These are phyloP conservation scores for Alopecurus myosuroides DNA, from an alignment of 176 grass and related monocot species.

Conservation along the genomic window DNA sequence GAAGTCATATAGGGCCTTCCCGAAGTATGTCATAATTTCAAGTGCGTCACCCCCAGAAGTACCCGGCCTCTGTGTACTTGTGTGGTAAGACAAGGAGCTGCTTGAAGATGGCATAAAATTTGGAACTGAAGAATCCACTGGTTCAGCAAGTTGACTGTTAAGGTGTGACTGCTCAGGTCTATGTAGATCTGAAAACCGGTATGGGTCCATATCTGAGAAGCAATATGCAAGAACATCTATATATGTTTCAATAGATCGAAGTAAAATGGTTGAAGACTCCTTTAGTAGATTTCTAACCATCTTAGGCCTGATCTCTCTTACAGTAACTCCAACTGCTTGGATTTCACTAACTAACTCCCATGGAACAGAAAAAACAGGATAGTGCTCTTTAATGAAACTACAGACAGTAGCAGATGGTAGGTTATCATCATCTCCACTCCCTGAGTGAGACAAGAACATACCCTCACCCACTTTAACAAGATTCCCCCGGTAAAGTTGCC, in stretches of 20 bases:
- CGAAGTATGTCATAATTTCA: constrained; percentile 94
- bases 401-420: constrained; percentile 81
- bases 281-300: constrained; percentile 91
- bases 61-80: constrained; percentile 34
- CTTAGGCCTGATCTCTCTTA: constrained; percentile 86
- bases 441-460: constrained; percentile 90
- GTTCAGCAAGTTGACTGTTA: constrained; percentile 35
- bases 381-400: constrained; percentile 98
- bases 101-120: constrained; percentile 34
- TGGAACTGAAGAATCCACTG: constrained; percentile 15
- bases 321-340: constrained; percentile 76
- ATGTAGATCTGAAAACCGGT: constrained; percentile 44
- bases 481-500: constrained; percentile 90
- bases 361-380: constrained; percentile 98
- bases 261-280: constrained; percentile 73
- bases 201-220: constrained; percentile 81
- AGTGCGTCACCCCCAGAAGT: constrained; percentile 84
- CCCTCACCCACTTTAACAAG: constrained; percentile 95
- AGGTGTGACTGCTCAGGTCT: constrained; percentile 34
- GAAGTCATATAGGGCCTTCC: constrained; percentile 95
- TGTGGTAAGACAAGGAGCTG: constrained; percentile 28
- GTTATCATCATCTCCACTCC: constrained; percentile 65
- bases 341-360: constrained; percentile 92
- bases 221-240: constrained; percentile 95
- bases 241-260: constrained; percentile 86